These are phyloP conservation scores for Populus hybrid DNA, from an alignment of 441 rosid genomes.

Conservation along the genomic window DNA sequence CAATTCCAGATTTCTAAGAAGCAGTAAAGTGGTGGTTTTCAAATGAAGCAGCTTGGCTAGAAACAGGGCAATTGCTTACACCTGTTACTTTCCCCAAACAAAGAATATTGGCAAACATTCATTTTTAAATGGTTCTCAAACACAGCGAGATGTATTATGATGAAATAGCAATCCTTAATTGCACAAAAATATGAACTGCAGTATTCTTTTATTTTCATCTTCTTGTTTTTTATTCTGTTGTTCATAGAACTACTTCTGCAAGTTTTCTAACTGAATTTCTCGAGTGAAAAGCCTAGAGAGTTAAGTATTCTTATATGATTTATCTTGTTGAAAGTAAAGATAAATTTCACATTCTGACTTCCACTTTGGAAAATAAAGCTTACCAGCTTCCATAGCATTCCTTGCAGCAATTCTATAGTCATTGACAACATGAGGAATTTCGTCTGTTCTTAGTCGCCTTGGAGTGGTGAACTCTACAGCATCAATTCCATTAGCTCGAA, in stretches of 20 bases:
- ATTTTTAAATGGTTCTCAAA: background rate
- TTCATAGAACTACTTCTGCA: background rate
- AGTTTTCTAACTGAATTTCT: background rate
- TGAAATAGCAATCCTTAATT: background rate
- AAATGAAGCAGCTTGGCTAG: background rate
- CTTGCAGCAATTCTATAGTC: conserved; percentile 50
- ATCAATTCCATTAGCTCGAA: conserved; percentile 38
- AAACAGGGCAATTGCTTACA: background rate
- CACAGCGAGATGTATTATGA: background rate
- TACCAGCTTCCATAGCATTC: conserved; percentile 64
- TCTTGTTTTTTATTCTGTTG: no score
- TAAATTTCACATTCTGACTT: background rate
- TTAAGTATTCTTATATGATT: background rate
- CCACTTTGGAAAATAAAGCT: background rate
- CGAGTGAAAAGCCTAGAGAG: background rate
- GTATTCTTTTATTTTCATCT: background rate
- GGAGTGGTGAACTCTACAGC: conserved; percentile 54
- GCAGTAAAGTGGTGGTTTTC: background rate
- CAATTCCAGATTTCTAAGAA: background rate
- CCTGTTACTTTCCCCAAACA: background rate
- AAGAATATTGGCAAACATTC: background rate
- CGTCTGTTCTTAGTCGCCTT: conserved; percentile 37
- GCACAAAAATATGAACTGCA: background rate
- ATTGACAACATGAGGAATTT: conserved; percentile 44
- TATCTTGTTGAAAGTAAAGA: background rate